Evolutionary conservation across 2,329 filamentous ascomycete genomes (phyloP).

Genomic region (Cytospora leucostoma): DNA sequence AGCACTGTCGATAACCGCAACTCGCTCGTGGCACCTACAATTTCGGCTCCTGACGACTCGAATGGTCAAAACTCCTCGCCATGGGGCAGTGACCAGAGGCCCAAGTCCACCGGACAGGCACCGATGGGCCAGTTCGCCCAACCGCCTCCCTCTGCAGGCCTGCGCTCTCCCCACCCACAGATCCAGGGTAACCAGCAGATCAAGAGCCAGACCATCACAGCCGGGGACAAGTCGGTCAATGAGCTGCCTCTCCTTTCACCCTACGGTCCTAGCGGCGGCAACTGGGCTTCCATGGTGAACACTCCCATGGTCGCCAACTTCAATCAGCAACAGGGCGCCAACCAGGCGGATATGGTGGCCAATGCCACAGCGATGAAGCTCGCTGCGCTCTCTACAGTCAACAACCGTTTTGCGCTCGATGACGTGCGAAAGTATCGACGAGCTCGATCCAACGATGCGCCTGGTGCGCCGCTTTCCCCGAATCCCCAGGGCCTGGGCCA

Average conservation of each 20-base stretch:
- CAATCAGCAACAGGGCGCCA: conserved; percentile 62
- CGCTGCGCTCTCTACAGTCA: conserved; percentile 93
- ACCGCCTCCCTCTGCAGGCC: conserved; percentile 69
- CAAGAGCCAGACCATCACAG: conserved; percentile 79
- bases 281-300: conserved; percentile 98
- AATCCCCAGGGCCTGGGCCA: conserved; percentile 59
- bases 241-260: conserved; percentile 87
- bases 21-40: conserved; percentile 73
- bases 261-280: conserved; percentile 76
- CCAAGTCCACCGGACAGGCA: conserved; percentile 76
- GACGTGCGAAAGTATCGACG: conserved; percentile 96
- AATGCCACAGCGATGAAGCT: conserved; percentile 99
- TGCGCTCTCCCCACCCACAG: conserved; percentile 79
- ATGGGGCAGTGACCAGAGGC: conserved; percentile 70
- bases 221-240: conserved; percentile 65
- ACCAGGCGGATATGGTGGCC: conserved; percentile 95
- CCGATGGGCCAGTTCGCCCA: conserved; percentile 96
- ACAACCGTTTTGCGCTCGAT: conserved; percentile 95
- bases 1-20: conserved; percentile 77
- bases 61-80: conserved; percentile 72
- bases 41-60: conserved; percentile 67
- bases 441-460: conserved; percentile 82
- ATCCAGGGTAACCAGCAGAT: conserved; percentile 69
- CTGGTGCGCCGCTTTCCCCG: conserved; percentile 62
- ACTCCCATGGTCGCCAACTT: conserved; percentile 94